These are phyloP conservation scores for Suhomyces xylopsoci DNA, from an alignment of 805 yeast species.

Conservation along the genomic window DNA sequence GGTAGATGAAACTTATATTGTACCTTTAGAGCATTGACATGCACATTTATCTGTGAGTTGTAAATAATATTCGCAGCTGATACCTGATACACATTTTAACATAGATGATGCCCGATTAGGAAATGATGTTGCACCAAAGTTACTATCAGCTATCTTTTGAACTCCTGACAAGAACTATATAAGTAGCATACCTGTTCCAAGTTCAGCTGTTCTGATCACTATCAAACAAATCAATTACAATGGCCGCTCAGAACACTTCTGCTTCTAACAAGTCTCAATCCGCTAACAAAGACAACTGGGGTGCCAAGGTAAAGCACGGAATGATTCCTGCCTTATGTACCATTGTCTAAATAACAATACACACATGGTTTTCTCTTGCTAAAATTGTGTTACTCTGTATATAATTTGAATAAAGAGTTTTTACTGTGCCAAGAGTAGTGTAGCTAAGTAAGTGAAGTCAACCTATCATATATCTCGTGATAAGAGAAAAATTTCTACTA, in stretches of 20 bases:
- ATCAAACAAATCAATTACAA: not conserved
- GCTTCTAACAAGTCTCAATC: not conserved
- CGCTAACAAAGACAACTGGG: constrained; percentile 1
- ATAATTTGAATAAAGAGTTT: not conserved
- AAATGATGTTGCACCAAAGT: not conserved
- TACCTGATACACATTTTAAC: not conserved
- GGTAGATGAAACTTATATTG: not conserved
- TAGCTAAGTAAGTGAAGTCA: too few relatives aligned
- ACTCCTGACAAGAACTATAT: not conserved
- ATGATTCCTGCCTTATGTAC: not conserved
- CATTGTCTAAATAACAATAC: not conserved
- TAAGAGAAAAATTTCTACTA: too few relatives aligned
- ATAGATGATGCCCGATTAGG: not conserved
- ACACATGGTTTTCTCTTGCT: not conserved
- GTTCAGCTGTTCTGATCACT: not conserved
- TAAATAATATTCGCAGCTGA: not conserved
- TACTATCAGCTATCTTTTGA: not conserved
- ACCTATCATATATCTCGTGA: too few relatives aligned
- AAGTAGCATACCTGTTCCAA: not conserved
- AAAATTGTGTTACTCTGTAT: not conserved
- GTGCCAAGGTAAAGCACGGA: not conserved
- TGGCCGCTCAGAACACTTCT: not conserved
- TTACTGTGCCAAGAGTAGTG: not conserved
- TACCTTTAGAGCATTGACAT: not conserved
- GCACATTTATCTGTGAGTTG: not conserved